Conservation (phyloP, 1,139 yeast species). For the Hyphopichia fennica region DNA sequence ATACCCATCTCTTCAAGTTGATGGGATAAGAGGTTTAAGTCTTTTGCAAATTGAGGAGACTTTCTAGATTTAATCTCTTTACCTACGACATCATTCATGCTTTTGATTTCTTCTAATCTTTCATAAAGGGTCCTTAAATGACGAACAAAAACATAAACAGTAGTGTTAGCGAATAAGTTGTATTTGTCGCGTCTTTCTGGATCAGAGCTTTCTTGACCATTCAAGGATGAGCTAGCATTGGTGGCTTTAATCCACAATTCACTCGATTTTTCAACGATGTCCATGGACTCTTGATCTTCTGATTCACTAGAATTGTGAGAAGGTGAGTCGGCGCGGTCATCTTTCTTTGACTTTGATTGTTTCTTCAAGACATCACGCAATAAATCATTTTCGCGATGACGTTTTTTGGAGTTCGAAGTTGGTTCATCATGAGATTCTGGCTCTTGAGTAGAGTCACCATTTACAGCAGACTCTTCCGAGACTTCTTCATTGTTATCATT, state of each 20-base stretch:
- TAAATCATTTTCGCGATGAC: constrained; percentile 64
- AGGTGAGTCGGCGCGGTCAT: constrained; percentile 37
- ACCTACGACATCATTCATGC: constrained; percentile 64
- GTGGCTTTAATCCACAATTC: constrained; percentile 65
- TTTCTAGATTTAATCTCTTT: constrained; percentile 66
- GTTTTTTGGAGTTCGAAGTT: constrained; percentile 35
- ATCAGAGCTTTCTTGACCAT: constrained; percentile 13
- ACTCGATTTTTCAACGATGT: constrained; percentile 58
- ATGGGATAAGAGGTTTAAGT: constrained; percentile 76
- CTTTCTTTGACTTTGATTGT: constrained; percentile 52
- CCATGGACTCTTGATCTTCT: constrained; percentile 35
- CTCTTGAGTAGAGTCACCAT: constrained; percentile 8
- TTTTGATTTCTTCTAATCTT: constrained; percentile 76
- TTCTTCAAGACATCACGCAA: constrained; percentile 74
- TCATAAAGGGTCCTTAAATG: constrained; percentile 79
- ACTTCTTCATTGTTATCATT: constrained; percentile 11
- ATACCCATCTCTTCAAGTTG: constrained; percentile 82
- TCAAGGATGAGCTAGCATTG: constrained; percentile 29
- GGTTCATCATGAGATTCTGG: constrained; percentile 9
- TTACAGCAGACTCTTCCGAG: constrained; percentile 11
- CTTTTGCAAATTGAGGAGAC: constrained; percentile 82
- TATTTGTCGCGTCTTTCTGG: constrained; percentile 46
- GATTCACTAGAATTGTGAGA: constrained; percentile 29
- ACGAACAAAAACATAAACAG: constrained; percentile 87
- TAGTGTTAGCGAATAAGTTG: constrained; percentile 88